Evolutionary conservation across 2,329 filamentous ascomycete genomes (phyloP), one percentile per base, ranked within the genome.

Genomic region (Neonectria ditissima): DNA sequence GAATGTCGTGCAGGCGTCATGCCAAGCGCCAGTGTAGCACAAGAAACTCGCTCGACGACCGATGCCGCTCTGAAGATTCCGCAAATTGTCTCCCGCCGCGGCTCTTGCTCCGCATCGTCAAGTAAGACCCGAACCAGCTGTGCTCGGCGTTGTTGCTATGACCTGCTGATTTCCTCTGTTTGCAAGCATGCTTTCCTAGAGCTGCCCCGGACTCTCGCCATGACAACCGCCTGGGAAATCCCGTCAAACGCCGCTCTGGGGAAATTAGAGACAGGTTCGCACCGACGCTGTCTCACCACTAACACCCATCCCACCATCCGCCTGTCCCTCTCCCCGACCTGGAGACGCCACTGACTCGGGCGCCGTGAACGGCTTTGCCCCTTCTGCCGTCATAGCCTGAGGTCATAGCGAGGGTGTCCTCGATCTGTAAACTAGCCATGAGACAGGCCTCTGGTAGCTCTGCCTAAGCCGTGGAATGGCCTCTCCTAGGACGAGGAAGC

Each of bases 261-360:
- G 22, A 26, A 62, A 45, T 62, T 26, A 24, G n/a, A n/a, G 32
- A 28, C 22, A 28, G 22, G 37, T 45, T 56, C 45, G 52, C 37
- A n/a, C 26, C 14, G 44, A 18, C 41, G 7, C 18, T 53, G 69
- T 69, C 68, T 71, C 69, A 69, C 65, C 51, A 65, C 37, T 47
- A 52, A 51, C 55, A 48, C 58, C 58, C 58, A 62, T 59, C 59
- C 50, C 47, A 34, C 52, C 28, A 59, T 50, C 51, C 32, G 18
- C 26, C 58, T 43, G 43, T 44, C 30, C 55, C 51, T 58, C 51
- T 60, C 34, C 59, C 51, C 39, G 43, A 54, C 45, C 34, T 47
- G n/a, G 41, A 32, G 20, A 62, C 68, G 68, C 66, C 59, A 66
- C 62, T 50, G 45, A 52, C 54, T 67, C 61, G 43, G 59, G 32